Evolutionary conservation across 176 grass and related monocot species (phyloP), one percentile per base, ranked within the genome.

Genomic region (Otatea glauca): DNA sequence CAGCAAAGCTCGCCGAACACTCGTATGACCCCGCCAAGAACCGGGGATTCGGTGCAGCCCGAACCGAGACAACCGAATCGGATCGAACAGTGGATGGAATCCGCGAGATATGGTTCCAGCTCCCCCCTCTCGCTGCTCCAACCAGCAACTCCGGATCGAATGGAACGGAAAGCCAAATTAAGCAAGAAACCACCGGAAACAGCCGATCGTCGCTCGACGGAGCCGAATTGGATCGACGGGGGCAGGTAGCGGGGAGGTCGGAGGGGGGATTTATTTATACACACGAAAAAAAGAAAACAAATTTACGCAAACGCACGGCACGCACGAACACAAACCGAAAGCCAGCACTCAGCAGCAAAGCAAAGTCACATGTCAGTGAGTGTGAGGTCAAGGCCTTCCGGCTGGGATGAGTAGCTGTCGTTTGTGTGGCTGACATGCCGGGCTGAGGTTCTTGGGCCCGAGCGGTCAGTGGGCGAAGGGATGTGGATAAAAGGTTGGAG

Each of bases 281-380:
- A 37, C 35, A 37, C 35, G 35, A 0, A 37, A 61, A 61, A 35
- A 56, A 34, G 37, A 21, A 65, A 63, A 21, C 42, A 72, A 83
- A n/a, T 21, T n/a, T n/a, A 58, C 20, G 54, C 20, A 55, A 50
- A 50, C 60, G 70, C 51, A 65, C 38, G 24, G 34, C 48, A 42
- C 63, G 70, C 63, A 69, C 27, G 69, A 74, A 81, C 34, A 65
- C 53, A 7, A 74, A 70, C 45, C 79, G 35, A 70, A 81, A 81
- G 47, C 23, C 14, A 32, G n/a, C n/a, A n/a, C n/a, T n/a, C n/a
- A n/a, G 41, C 41, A 0, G 41, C 17, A 60, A 34, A 53, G 34
- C 1, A n/a, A 5, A 53, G 35, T 37, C 35, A 37, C 35, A 37
- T 37, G 35, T 37, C 35, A 37, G 35, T 37, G 35, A 4, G 35